Evolutionary conservation across 495 filamentous ascomycete genomes (phyloP), one percentile per base, ranked within the genome.

Genomic region (Acidomyces sp.): DNA sequence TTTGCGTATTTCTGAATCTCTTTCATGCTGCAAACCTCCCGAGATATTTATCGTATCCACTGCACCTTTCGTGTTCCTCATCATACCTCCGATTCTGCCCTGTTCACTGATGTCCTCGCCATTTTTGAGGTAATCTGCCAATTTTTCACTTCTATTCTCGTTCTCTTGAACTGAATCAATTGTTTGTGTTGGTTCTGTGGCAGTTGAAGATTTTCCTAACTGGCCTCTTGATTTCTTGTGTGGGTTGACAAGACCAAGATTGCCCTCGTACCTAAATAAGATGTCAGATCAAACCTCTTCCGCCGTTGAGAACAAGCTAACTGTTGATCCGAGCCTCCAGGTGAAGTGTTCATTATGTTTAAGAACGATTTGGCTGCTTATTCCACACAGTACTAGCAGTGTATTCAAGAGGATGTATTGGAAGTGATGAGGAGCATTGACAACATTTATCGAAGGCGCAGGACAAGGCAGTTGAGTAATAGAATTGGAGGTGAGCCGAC

Each of bases 241-340:
- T 1, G 66, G 61, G 22, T 66, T 40, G 2, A 61, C 69, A 27
- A 66, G 63, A 18, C 58, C 62, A 10, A 64, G 52, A 22, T 71
- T 71, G 22, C 68, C 72, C 56, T 80, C 76, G 53, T 82, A 80
- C 58, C 75, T 79, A 30, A 3, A 7, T 16, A n/a, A 4, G n/a
- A n/a, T n/a, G n/a, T n/a, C n/a, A n/a, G n/a, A n/a, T n/a, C n/a
- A n/a, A n/a, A n/a, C n/a, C n/a, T n/a, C n/a, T n/a, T n/a, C n/a
- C n/a, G n/a, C n/a, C n/a, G n/a, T n/a, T n/a, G n/a, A n/a, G n/a
- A n/a, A n/a, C n/a, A n/a, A n/a, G n/a, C 62, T 35, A 62, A 78
- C 72, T 77, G 77, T 4, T 71, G 71, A 45, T 60, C 63, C 55
- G 80, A 73, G 34, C 77, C 77, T 43, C 77, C 77, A 26, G 71